Evolutionary conservation across 257 asterid genomes (phyloP).

Genomic region (Salvia splendens): DNA sequence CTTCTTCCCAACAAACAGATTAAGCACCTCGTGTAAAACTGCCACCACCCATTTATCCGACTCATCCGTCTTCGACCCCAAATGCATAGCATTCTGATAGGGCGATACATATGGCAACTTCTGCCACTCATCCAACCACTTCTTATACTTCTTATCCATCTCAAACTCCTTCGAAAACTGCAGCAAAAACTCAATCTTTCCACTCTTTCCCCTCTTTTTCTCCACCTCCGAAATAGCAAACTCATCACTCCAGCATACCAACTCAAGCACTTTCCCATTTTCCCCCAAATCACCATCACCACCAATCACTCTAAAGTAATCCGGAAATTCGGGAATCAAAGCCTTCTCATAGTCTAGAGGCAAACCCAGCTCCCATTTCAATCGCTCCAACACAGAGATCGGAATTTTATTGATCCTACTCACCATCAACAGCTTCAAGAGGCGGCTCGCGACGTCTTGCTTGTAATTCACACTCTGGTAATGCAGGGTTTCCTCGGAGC

Average conservation of each 20-base stretch:
- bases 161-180: conserved; percentile 66
- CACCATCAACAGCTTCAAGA: conserved; percentile 84
- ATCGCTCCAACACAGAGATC: conserved; percentile 48
- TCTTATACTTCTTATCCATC: conserved; percentile 82
- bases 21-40: conserved; percentile 78
- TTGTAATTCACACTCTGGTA: conserved; percentile 56
- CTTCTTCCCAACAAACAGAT: conserved; percentile 74
- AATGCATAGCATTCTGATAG: conserved; percentile 61
- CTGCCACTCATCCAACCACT: conserved; percentile 91
- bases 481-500: conserved; percentile 59
- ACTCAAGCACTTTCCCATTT: conserved; percentile 52
- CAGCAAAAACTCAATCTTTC: conserved; percentile 43
- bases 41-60: conserved; percentile 82
- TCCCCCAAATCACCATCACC: conserved; percentile 32
- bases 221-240: conserved; percentile 69
- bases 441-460: conserved; percentile 66
- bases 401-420: conserved; percentile 64
- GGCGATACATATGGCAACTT: conserved; percentile 84
- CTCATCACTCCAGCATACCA: conserved; percentile 86
- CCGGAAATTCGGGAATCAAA: conserved; percentile 77
- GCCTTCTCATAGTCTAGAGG: conserved; percentile 52
- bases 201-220: conserved; percentile 42
- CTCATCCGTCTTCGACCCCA: conserved; percentile 55
- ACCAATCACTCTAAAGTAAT: conserved; percentile 59
- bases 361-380: conserved; percentile 89